A percentile compares a stretch with the other conserved stretches of the same genome.
Evolutionary conservation across 2,329 filamentous ascomycete genomes (phyloP).

Genomic region (Hypoxylon sp.): DNA sequence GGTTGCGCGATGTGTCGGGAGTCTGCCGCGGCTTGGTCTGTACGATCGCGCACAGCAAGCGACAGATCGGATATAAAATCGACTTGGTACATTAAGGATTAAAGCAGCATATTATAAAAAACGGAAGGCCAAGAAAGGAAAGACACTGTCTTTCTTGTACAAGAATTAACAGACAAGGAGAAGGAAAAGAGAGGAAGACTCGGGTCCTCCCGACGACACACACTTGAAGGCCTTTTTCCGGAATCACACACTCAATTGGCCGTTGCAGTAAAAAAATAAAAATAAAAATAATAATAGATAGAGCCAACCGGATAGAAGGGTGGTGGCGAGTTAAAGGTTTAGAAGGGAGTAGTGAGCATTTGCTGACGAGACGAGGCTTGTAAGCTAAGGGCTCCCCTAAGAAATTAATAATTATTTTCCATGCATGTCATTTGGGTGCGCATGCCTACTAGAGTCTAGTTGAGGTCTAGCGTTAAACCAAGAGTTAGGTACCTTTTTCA

Average conservation of each 20-base stretch:
- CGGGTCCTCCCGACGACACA: slow-evolving; percentile 30
- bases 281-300: too few species aligned
- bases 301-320: slow-evolving; percentile 43
- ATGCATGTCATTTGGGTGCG: slow-evolving; percentile 45
- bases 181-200: slow-evolving; percentile 35
- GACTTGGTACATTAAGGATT: slow-evolving; percentile 44
- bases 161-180: slow-evolving; percentile 30
- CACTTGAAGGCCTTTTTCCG: slow-evolving; percentile 26
- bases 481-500: too few species aligned
- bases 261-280: slow-evolving; percentile 20
- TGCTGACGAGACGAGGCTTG: slow-evolving; percentile 36
- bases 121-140: slow-evolving; percentile 31
- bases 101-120: slow-evolving; percentile 44
- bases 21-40: slow-evolving; percentile 32
- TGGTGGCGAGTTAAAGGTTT: slow-evolving; percentile 40
- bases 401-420: slow-evolving; percentile 46
- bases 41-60: slow-evolving; percentile 43
- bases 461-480: slow-evolving; percentile 31
- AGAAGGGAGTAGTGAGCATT: slow-evolving; percentile 24
- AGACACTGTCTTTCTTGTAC: slow-evolving; percentile 37
- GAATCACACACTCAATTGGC: slow-evolving; percentile 41
- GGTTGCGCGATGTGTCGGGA: slow-evolving; percentile 41
- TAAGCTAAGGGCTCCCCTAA: slow-evolving; percentile 33
- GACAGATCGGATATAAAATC: slow-evolving; percentile 39
- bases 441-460: slow-evolving; percentile 40